A percentile compares a stretch with the other conserved stretches of the same genome.
These are phyloP conservation scores for Lavandula angustifolia DNA, from an alignment of 257 asterid genomes.

Conservation along the genomic window DNA sequence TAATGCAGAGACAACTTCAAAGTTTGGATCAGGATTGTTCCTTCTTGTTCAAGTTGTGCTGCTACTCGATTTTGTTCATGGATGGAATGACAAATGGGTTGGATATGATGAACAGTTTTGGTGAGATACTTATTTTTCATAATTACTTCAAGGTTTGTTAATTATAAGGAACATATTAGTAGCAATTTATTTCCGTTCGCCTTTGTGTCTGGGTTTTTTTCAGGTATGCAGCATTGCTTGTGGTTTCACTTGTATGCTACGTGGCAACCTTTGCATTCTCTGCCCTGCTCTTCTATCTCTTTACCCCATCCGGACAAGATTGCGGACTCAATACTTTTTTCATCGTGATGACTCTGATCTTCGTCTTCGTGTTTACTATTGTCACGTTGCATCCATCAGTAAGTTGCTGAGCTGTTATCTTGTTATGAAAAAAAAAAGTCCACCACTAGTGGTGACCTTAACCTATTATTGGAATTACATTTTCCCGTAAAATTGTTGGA, in stretches of 20 bases:
- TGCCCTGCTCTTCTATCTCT: slow-evolving; percentile 82
- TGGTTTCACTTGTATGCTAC: slow-evolving; percentile 85
- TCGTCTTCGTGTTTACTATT: slow-evolving; percentile 67
- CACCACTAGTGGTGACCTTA: slow-evolving; percentile 4
- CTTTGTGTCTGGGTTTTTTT: slow-evolving; percentile 18
- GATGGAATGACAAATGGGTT: slow-evolving; percentile 98
- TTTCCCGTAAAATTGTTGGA: background rate
- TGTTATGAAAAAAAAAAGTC: background rate
- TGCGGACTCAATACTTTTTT: slow-evolving; percentile 93
- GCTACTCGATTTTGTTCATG: slow-evolving; percentile 83
- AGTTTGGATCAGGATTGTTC: slow-evolving; percentile 91
- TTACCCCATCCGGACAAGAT: slow-evolving; percentile 85
- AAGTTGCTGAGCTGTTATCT: slow-evolving; percentile 38
- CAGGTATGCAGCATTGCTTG: slow-evolving; percentile 87
- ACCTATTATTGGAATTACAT: slow-evolving; percentile 4
- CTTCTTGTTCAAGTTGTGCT: slow-evolving; percentile 96
- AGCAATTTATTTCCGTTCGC: slow-evolving; percentile 11
- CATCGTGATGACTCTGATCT: slow-evolving; percentile 67
- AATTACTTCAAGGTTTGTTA: background rate
- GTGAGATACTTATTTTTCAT: slow-evolving; percentile 42
- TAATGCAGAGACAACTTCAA: slow-evolving; percentile 82
- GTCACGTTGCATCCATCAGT: slow-evolving; percentile 87
- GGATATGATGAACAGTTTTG: slow-evolving; percentile 92
- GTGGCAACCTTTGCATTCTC: slow-evolving; percentile 72
- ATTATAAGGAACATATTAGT: background rate